These are phyloP conservation scores for Botrytis aclada DNA, from an alignment of 2,329 filamentous ascomycete species.

Conservation along the genomic window DNA sequence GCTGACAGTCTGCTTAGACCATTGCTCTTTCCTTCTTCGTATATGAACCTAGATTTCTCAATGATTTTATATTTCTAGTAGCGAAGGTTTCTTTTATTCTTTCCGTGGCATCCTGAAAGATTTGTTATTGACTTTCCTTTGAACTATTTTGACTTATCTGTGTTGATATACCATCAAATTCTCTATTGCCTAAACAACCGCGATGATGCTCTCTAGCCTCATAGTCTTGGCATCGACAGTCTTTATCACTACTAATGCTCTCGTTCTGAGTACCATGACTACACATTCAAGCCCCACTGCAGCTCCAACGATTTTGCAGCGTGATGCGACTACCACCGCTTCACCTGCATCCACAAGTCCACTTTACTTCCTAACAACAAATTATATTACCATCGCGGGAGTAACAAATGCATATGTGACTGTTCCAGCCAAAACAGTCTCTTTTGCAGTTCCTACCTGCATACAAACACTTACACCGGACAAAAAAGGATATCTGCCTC, in stretches of 20 bases:
- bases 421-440: conserved; percentile 14
- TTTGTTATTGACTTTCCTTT: not conserved
- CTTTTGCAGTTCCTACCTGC: conserved; percentile 20
- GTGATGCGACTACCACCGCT: not conserved
- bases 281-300: not conserved
- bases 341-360: not conserved
- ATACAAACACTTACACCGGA: conserved; percentile 15
- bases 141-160: not conserved
- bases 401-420: conserved; percentile 21
- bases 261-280: not conserved
- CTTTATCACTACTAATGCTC: not conserved
- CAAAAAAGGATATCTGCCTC: conserved; percentile 32
- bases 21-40: not conserved
- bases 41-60: not conserved
- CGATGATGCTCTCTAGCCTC: not conserved
- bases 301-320: not conserved
- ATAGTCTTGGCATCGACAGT: not conserved
- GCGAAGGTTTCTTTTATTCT: too few species aligned
- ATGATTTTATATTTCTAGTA: not conserved
- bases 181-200: not conserved
- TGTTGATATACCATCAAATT: not conserved
- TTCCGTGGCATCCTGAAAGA: not conserved
- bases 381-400: conserved; percentile 19
- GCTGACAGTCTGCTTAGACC: not conserved
- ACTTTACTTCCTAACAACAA: conserved; percentile 19